phyloP scores from a whole-genome alignment of 2,329 filamentous ascomycete genomes.

The Colletotrichum tanaceti region DNA sequence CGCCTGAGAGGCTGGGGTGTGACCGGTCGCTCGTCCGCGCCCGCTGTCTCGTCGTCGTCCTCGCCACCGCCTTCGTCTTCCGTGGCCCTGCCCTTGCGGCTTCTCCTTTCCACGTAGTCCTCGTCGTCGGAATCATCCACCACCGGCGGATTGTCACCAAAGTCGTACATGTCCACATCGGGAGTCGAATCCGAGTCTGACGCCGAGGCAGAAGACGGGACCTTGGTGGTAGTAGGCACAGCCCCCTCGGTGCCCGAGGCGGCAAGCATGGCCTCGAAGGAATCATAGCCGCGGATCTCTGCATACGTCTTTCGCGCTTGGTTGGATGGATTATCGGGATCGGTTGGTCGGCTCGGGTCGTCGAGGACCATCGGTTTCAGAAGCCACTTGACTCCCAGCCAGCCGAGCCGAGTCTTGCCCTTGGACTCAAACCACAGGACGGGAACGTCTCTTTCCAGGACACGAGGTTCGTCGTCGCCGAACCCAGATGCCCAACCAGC shows the following conservation, averaged over 20 bases:
- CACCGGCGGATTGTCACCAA: constrained; percentile 42
- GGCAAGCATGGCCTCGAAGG: constrained; percentile 35
- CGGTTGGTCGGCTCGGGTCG: constrained; percentile 29
- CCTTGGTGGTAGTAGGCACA: constrained; percentile 4
- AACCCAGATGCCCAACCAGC: constrained; percentile 40
- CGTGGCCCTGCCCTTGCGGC: constrained; percentile 1
- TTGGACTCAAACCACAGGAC: constrained; percentile 42
- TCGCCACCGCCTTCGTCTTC: not conserved
- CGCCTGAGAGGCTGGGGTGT: constrained; percentile 26
- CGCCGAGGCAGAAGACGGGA: constrained; percentile 28
- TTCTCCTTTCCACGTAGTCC: constrained; percentile 23
- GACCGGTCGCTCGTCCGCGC: constrained; percentile 6
- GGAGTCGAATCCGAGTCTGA: constrained; percentile 29
- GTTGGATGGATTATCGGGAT: constrained; percentile 23
- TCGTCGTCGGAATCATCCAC: constrained; percentile 36
- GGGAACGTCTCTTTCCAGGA: constrained; percentile 38
- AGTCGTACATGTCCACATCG: constrained; percentile 36
- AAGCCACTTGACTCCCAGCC: constrained; percentile 21
- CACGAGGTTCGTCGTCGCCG: constrained; percentile 34
- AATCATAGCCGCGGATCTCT: constrained; percentile 29
- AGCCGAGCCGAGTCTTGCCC: constrained; percentile 39
- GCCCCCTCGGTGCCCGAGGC: not conserved
- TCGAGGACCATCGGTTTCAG: constrained; percentile 31
- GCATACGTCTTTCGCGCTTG: constrained; percentile 31
- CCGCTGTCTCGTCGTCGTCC: constrained; percentile 25